phyloP scores from a whole-genome alignment of 768 basidiomycete genomes.

The Wakefieldia striispora region DNA sequence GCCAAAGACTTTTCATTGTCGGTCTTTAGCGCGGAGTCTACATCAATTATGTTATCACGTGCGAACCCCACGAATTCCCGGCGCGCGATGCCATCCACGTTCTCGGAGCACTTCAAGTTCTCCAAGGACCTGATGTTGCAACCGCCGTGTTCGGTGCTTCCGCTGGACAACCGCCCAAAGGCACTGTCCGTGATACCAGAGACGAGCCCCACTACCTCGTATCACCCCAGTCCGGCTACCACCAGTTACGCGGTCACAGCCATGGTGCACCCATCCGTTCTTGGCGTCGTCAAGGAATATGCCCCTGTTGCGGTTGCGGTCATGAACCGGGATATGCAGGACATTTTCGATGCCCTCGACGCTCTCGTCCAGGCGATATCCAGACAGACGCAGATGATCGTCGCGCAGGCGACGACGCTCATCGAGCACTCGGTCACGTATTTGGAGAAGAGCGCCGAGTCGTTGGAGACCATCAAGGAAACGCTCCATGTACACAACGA shows the following conservation, averaged over 20 bases:
- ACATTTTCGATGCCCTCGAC: slow-evolving; percentile 59
- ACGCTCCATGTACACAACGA: slow-evolving; percentile 49
- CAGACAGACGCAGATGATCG: slow-evolving; percentile 36
- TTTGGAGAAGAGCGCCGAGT: slow-evolving; percentile 34
- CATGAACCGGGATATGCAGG: slow-evolving; percentile 53
- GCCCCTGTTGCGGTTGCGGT: slow-evolving; percentile 42
- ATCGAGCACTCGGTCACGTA: slow-evolving; percentile 43
- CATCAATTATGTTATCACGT: slow-evolving; percentile 24
- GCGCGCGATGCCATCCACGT: slow-evolving; percentile 16
- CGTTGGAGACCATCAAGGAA: slow-evolving; percentile 38
- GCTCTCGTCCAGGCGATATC: slow-evolving; percentile 51
- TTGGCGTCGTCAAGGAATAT: slow-evolving; percentile 47
- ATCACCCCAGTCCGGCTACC: slow-evolving; percentile 12
- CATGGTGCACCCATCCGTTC: slow-evolving; percentile 43
- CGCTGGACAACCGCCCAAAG: slow-evolving; percentile 22
- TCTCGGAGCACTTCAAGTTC: slow-evolving; percentile 27
- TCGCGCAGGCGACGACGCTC: slow-evolving; percentile 36
- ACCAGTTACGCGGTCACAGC: slow-evolving; percentile 16
- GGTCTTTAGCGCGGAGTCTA: slow-evolving; percentile 48
- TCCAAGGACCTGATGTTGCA: slow-evolving; percentile 39
- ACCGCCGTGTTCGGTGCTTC: slow-evolving; percentile 28
- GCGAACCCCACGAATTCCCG: slow-evolving; percentile 26
- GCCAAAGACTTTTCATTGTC: slow-evolving; percentile 52
- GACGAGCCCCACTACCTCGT: slow-evolving; percentile 6
- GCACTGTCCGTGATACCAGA: slow-evolving; percentile 31